Conservation (phyloP, 805 yeast species). For the Wickerhamomyces bovis region DNA sequence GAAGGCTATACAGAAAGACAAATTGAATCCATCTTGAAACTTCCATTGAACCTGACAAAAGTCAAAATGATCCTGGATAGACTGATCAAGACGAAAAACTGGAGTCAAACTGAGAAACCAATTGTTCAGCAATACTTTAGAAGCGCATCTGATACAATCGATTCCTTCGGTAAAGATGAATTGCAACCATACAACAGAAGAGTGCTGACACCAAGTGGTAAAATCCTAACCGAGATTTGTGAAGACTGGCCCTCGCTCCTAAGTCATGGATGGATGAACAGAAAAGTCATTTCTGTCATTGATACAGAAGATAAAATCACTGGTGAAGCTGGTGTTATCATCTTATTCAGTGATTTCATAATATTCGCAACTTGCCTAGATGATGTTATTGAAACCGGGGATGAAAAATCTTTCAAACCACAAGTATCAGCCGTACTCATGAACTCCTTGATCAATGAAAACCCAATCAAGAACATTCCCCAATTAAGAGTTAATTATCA, state of each 20-base stretch:
- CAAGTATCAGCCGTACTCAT: constrained; percentile 73
- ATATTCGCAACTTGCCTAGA: constrained; percentile 43
- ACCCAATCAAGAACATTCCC: constrained; percentile 68
- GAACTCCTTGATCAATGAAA: constrained; percentile 86
- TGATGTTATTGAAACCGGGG: constrained; percentile 25
- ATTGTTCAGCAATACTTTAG: constrained; percentile 37
- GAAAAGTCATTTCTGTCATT: constrained; percentile 77
- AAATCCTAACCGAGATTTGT: constrained; percentile 77
- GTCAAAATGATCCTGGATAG: constrained; percentile 64
- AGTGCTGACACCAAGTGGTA: constrained; percentile 88
- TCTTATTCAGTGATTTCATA: constrained; percentile 76
- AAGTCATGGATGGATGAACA: constrained; percentile 81
- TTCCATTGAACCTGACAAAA: constrained; percentile 66
- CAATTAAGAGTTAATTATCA: constrained; percentile 61
- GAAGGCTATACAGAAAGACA: constrained; percentile 41
- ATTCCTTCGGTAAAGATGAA: constrained; percentile 68
- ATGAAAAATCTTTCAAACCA: constrained; percentile 32
- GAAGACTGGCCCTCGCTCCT: constrained; percentile 82
- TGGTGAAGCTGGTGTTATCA: constrained; percentile 45
- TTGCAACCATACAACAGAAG: constrained; percentile 50
- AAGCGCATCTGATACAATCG: constrained; percentile 59
- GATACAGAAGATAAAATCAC: constrained; percentile 36
- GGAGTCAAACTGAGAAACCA: constrained; percentile 30
- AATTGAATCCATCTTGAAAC: constrained; percentile 56
- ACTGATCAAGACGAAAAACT: constrained; percentile 41